A percentile compares a stretch with the other conserved stretches of the same genome.
Evolutionary conservation across 805 yeast species (phyloP).

Genomic region (Candida maltosa): DNA sequence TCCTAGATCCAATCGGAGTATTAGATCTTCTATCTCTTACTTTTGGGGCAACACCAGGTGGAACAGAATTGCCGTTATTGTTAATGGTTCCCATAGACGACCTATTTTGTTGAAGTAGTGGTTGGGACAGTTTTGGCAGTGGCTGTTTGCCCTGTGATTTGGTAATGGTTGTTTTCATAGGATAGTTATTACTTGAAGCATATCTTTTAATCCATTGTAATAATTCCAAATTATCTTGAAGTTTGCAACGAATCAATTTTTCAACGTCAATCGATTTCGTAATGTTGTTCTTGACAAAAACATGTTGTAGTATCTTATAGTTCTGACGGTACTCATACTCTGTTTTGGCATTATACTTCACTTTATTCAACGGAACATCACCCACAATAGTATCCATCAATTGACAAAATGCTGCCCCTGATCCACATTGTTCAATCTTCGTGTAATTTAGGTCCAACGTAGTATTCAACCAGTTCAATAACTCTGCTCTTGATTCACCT

Average conservation of each 20-base stretch:
- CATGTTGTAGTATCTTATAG: conserved; percentile 80
- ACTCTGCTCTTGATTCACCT: conserved; percentile 64
- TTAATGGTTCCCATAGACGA: no score
- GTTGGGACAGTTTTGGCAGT: no score
- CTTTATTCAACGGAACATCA: conserved; percentile 78
- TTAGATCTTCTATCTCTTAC: no score
- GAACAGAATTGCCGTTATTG: no score
- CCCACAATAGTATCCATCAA: conserved; percentile 80
- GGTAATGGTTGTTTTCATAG: no score
- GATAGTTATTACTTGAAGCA: conserved; percentile 2
- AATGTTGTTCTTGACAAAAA: conserved; percentile 69
- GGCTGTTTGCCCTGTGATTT: no score
- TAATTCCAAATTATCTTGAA: conserved; percentile 93
- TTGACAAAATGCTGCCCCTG: conserved; percentile 94
- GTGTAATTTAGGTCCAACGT: conserved; percentile 61
- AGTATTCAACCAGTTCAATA: conserved; percentile 80
- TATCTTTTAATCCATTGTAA: conserved; percentile 85
- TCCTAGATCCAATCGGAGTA: no score
- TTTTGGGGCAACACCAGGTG: no score
- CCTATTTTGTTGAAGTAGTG: no score
- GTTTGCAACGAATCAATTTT: conserved; percentile 74
- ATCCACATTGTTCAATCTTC: conserved; percentile 90
- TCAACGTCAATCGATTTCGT: conserved; percentile 79
- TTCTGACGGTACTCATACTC: conserved; percentile 79
- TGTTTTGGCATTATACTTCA: conserved; percentile 58